Evolutionary conservation across 2,329 filamentous ascomycete species (phyloP).

Genomic region (Claviceps paspali): DNA sequence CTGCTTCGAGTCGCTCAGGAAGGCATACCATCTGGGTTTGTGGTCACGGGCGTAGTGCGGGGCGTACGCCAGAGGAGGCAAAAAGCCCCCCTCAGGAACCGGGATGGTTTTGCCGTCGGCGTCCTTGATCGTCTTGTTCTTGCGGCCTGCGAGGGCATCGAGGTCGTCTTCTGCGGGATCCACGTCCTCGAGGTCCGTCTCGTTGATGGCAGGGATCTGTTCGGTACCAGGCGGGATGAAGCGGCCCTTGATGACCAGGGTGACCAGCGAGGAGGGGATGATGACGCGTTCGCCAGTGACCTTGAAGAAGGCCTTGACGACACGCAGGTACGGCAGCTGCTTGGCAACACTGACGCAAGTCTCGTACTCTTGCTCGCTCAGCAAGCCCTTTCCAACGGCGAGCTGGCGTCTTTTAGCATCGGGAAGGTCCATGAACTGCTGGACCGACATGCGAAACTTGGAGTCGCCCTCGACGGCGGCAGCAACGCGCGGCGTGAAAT

Average conservation of each 20-base stretch:
- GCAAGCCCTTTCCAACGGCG: conserved; percentile 52
- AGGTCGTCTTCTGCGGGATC: conserved; percentile 89
- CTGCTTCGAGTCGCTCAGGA: conserved; percentile 85
- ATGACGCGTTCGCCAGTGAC: conserved; percentile 88
- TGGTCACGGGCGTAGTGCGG: conserved; percentile 84
- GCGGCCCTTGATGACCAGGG: conserved; percentile 86
- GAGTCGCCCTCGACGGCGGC: conserved; percentile 58
- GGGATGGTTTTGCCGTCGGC: conserved; percentile 39
- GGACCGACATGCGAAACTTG: conserved; percentile 61
- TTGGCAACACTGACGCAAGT: conserved; percentile 61
- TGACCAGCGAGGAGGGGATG: conserved; percentile 82
- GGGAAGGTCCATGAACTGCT: conserved; percentile 77
- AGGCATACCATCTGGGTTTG: conserved; percentile 83
- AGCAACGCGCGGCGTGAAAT: conserved; percentile 57
- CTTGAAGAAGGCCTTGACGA: conserved; percentile 96
- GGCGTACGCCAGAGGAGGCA: conserved; percentile 76
- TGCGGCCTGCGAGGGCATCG: conserved; percentile 67
- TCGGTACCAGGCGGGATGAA: conserved; percentile 76
- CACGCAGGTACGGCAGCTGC: conserved; percentile 68
- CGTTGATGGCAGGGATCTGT: conserved; percentile 58
- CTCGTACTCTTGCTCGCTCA: conserved; percentile 63
- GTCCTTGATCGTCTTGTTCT: conserved; percentile 51
- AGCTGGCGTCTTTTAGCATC: conserved; percentile 58
- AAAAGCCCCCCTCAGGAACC: conserved; percentile 48
- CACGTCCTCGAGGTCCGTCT: conserved; percentile 72